Evolutionary conservation across 2,329 filamentous ascomycete genomes (phyloP).

Genomic region (Cladorrhinum sp.): DNA sequence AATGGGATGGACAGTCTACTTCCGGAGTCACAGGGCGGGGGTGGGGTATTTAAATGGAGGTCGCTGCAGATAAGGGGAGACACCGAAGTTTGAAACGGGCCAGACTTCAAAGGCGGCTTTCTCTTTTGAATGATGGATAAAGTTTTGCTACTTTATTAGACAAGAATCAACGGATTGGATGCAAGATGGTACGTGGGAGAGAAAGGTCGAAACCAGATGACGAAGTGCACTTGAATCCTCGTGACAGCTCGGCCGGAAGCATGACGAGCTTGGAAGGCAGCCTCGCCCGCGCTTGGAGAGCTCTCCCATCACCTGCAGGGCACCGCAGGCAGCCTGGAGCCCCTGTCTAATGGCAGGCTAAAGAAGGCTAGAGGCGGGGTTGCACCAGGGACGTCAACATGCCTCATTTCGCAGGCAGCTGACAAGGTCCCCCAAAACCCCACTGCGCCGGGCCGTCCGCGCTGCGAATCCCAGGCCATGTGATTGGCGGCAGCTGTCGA

Average conservation of each 20-base stretch:
- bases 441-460: background rate
- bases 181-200: background rate
- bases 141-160: background rate
- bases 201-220: background rate
- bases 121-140: background rate
- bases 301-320: background rate
- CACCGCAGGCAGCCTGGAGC: background rate
- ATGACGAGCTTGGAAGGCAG: conserved; percentile 2
- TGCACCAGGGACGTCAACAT: background rate
- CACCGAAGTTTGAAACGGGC: background rate
- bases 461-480: background rate
- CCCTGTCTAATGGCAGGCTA: background rate
- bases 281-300: background rate
- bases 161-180: background rate
- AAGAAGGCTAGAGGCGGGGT: background rate
- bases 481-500: conserved; percentile 13
- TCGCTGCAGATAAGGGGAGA: background rate
- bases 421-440: background rate
- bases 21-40: conserved; percentile 2
- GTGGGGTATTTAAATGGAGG: background rate
- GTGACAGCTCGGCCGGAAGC: conserved; percentile 3
- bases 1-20: background rate
- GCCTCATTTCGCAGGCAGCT: conserved; percentile 6
- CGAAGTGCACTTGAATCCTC: conserved; percentile 1
- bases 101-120: background rate